These are phyloP conservation scores for Tulasnella sp. DNA, from an alignment of 768 basidiomycete species.

Conservation along the genomic window DNA sequence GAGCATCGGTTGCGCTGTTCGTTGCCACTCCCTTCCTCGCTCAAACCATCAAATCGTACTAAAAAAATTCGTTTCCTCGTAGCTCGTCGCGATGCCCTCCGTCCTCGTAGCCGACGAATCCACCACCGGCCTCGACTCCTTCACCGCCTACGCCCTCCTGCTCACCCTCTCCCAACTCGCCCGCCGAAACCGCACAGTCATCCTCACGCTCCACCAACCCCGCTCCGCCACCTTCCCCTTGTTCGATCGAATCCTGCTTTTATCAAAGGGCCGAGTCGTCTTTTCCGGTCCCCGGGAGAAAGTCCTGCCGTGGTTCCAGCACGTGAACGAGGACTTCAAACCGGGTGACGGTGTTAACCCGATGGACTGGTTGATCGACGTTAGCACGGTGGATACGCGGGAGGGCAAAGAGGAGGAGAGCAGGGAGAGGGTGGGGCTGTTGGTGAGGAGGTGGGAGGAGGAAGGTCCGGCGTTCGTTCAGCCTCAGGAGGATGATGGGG, in stretches of 20 bases:
- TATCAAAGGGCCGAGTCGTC: constrained; percentile 56
- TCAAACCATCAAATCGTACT: too few relatives aligned
- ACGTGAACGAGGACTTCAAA: constrained; percentile 42
- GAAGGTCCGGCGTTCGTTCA: constrained; percentile 26
- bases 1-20: constrained; percentile 56
- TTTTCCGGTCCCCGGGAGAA: constrained; percentile 36
- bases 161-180: constrained; percentile 50
- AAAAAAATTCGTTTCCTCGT: neutral
- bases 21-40: too few relatives aligned
- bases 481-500: neutral
- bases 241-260: constrained; percentile 62
- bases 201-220: constrained; percentile 72
- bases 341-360: constrained; percentile 49
- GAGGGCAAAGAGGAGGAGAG: constrained; percentile 47
- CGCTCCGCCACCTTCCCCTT: constrained; percentile 61
- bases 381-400: constrained; percentile 49
- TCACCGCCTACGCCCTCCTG: constrained; percentile 45
- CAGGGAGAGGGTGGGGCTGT: constrained; percentile 42
- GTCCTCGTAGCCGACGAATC: constrained; percentile 68
- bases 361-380: constrained; percentile 52
- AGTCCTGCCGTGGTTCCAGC: constrained; percentile 47
- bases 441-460: constrained; percentile 47
- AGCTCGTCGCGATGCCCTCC: constrained; percentile 60
- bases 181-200: constrained; percentile 54
- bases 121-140: constrained; percentile 47